A percentile compares a stretch with the other conserved stretches of the same genome.
phyloP scores from a whole-genome alignment of 176 grass and related monocot genomes.

The Stipa capillata region DNA sequence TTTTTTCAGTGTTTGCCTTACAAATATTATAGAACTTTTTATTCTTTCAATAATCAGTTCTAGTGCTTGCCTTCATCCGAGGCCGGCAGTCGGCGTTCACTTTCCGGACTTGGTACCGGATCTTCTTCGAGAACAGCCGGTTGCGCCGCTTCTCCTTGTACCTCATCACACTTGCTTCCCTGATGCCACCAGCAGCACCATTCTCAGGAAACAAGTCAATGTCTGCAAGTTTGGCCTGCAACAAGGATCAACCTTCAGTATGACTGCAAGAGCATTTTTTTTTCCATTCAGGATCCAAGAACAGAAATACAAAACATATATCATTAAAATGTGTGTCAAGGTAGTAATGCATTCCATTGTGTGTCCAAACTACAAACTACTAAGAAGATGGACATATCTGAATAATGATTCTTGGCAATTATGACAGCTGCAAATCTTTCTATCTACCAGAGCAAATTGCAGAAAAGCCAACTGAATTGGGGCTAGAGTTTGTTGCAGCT shows the following conservation, averaged over 20 bases:
- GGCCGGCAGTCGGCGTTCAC: slow-evolving; percentile 87
- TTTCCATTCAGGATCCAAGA: background rate
- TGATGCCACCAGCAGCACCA: slow-evolving; percentile 40
- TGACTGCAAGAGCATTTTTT: background rate
- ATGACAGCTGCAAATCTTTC: slow-evolving; percentile 29
- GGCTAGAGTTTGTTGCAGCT: slow-evolving; percentile 35
- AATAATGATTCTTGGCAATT: slow-evolving; percentile 20
- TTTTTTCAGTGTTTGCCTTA: slow-evolving; percentile 28
- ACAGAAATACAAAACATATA: background rate
- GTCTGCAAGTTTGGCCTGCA: slow-evolving; percentile 68
- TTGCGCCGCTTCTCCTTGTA: slow-evolving; percentile 97
- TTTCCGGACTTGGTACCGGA: slow-evolving; percentile 95
- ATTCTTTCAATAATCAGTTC: slow-evolving; percentile 43
- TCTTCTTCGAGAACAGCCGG: slow-evolving; percentile 91
- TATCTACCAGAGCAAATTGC: slow-evolving; percentile 34
- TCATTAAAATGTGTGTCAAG: background rate
- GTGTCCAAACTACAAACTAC: slow-evolving; percentile 25
- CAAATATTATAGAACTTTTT: slow-evolving; percentile 36
- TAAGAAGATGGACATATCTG: slow-evolving; percentile 32
- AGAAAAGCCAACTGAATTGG: slow-evolving; percentile 35
- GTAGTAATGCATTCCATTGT: slow-evolving; percentile 14
- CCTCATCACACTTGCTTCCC: slow-evolving; percentile 94
- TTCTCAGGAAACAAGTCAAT: slow-evolving; percentile 76
- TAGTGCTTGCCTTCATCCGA: slow-evolving; percentile 99
- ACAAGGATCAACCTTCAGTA: background rate